phyloP scores from a whole-genome alignment of 192 early-diverging fungal genomes.

The Neocallimastix lanati region DNA sequence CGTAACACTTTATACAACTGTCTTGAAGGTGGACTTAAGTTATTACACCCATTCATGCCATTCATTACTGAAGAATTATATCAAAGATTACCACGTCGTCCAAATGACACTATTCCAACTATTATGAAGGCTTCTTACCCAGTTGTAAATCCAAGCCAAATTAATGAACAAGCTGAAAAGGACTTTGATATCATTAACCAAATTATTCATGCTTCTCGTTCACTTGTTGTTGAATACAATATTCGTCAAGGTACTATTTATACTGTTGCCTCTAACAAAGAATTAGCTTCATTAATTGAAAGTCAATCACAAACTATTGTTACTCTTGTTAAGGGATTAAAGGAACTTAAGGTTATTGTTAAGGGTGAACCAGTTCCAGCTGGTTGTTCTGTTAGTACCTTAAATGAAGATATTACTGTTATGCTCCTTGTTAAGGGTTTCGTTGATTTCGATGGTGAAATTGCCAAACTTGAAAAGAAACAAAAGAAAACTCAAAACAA shows the following conservation, averaged over 20 bases:
- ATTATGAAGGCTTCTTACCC: constrained; percentile 62
- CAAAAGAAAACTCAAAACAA: constrained; percentile 28
- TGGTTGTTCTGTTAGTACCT: constrained; percentile 54
- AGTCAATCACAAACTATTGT: constrained; percentile 42
- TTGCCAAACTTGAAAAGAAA: constrained; percentile 61
- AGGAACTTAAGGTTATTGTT: constrained; percentile 40
- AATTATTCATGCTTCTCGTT: constrained; percentile 56
- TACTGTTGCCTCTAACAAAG: constrained; percentile 26
- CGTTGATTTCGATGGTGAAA: constrained; percentile 69
- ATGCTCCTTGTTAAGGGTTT: constrained; percentile 54
- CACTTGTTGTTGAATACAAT: constrained; percentile 58
- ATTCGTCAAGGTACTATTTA: constrained; percentile 34
- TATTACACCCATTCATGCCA: constrained; percentile 97
- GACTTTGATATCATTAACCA: constrained; percentile 66
- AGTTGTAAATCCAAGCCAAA: neutral
- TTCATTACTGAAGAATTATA: constrained; percentile 98
- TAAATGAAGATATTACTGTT: constrained; percentile 52
- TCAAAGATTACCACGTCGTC: constrained; percentile 77
- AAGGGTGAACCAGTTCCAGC: constrained; percentile 37
- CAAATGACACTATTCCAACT: constrained; percentile 34
- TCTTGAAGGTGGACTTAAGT: constrained; percentile 71
- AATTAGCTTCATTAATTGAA: constrained; percentile 22
- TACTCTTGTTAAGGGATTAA: constrained; percentile 55
- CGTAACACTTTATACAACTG: constrained; percentile 88
- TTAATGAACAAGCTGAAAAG: constrained; percentile 45